Evolutionary conservation across 306 rosid species (phyloP), one percentile per base, ranked within the genome.

Genomic region (Prosopis cineraria): DNA sequence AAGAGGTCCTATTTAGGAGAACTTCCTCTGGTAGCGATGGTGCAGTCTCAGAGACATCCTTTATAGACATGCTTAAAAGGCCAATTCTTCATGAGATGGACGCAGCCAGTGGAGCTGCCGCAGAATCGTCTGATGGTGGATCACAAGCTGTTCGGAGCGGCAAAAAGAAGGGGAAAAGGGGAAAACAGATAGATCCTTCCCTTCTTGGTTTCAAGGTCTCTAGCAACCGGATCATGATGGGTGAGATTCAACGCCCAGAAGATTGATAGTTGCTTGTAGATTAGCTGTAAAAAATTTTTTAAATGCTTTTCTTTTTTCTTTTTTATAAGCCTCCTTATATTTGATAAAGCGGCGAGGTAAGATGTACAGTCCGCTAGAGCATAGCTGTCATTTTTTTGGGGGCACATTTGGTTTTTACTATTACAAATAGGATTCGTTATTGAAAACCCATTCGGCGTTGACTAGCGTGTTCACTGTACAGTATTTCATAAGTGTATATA

Each of bases 121-220:
- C 40, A 3, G 95, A 90, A 74, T 27, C 85, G 12, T 66, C 84
- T 16, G 95, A 90, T 59, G 86, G 79, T 24, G 81, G 85, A 10
- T 72, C 73, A 7, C 94, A 90, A 79, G 80, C 81, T 1, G 89
- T 85, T 13, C 83, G 92, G 25, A 72, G 81, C 39, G 87, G 87
- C 77, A 90, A 88, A 77, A 90, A 86, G 89, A 90, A 90, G 70
- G 95, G 92, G 56, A 90, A 88, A 90, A 90, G 87, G 62, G 95
- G 95, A 67, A 90, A 88, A 14, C 92, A 90, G 83, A 90, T 90
- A 45, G 92, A 90, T 81, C 95, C 95, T 40, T 82, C 95, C 64
- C 95, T 90, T 58, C 92, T 90, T 73, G 95, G 95, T 60, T 90
- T 90, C 78, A 90, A 87, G 83, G 95, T 90, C 75, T 86, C 95